phyloP scores from a whole-genome alignment of 2,329 filamentous ascomycete genomes.

The Calonectria ilicicola region DNA sequence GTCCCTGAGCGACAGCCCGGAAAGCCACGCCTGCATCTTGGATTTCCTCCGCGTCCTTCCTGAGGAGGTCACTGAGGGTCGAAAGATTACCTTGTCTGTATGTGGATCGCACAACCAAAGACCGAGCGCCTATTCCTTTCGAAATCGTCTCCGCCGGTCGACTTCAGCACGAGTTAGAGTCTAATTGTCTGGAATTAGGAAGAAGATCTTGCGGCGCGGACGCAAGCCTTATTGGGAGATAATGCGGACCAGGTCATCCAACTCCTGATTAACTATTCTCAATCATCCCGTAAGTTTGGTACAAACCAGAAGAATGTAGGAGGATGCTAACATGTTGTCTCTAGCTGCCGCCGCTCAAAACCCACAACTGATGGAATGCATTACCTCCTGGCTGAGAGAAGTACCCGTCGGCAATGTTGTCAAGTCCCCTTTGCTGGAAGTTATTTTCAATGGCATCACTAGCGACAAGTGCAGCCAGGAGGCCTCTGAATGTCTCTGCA shows the following conservation, averaged over 20 bases:
- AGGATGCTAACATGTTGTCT: conserved; percentile 31
- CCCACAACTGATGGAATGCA: conserved; percentile 91
- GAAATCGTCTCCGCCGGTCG: conserved; percentile 51
- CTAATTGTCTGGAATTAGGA: conserved; percentile 75
- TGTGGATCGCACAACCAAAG: conserved; percentile 74
- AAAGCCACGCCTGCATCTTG: conserved; percentile 87
- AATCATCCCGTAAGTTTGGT: conserved; percentile 81
- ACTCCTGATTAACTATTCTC: conserved; percentile 89
- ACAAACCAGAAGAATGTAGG: neutral
- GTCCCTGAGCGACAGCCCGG: conserved; percentile 79
- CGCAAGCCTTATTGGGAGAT: conserved; percentile 88
- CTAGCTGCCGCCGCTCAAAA: conserved; percentile 83
- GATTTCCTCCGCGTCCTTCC: conserved; percentile 97
- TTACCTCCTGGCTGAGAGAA: conserved; percentile 96
- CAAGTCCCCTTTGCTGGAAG: conserved; percentile 84
- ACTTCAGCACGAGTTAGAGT: conserved; percentile 50
- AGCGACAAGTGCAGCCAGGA: conserved; percentile 84
- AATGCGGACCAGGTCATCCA: conserved; percentile 90
- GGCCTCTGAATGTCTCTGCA: conserved; percentile 91
- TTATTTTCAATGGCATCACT: conserved; percentile 82
- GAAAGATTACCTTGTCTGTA: conserved; percentile 99
- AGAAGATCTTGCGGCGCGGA: conserved; percentile 90
- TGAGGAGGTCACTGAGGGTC: conserved; percentile 98
- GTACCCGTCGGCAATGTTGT: conserved; percentile 87
- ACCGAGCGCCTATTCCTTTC: conserved; percentile 49